Evolutionary conservation across 148 eudicot species (phyloP), one percentile per base, ranked within the genome.

Genomic region (Polygonum maritimum): DNA sequence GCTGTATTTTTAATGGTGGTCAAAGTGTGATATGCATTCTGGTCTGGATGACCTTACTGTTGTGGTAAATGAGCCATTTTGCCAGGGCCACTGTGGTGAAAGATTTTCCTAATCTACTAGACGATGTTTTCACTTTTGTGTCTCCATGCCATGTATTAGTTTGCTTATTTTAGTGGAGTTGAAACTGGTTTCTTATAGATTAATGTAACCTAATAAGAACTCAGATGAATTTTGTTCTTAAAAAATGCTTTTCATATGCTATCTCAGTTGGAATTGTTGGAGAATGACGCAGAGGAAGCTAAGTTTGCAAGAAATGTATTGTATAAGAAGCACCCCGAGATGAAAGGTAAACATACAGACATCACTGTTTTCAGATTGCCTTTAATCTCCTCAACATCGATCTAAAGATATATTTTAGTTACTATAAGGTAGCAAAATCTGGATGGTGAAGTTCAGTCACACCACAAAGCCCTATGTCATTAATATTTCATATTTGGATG

Each of bases 251-350:
- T 18, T 38, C 71, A 15, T 67, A 39, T 73, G 69, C 41, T 82
- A 35, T 79, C 83, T 41, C 83, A 94, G 98, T 81, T 94, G 82
- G 84, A 82, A 73, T 16, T 85, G 77, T 76, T 92, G 4, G 84
- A 85, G 75, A 75, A 21, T 51, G 79, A 81, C 41, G 76, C 91
- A 26, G 41, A 80, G 49, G 97, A 92, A 81, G 92, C 86, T 63
- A 84, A 83, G 60, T 85, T 82, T 75, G 97, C 92, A 62, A 79
- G 72, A 81, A 81, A 62, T 75, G 87, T 87, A 26, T 78, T 94
- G 84, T 92, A 90, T 75, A 71, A 95, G 39, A 94, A 92, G 79
- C 97, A 94, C 74, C 84, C 89, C 74, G 98, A 90, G 85, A 94
- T 94, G 98, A 79, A 85, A 84, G 85, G 98, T 94, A 83, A 80